These are phyloP conservation scores for Spongispora temasekensis DNA, from an alignment of 1,284 basidiomycete species.

Conservation along the genomic window DNA sequence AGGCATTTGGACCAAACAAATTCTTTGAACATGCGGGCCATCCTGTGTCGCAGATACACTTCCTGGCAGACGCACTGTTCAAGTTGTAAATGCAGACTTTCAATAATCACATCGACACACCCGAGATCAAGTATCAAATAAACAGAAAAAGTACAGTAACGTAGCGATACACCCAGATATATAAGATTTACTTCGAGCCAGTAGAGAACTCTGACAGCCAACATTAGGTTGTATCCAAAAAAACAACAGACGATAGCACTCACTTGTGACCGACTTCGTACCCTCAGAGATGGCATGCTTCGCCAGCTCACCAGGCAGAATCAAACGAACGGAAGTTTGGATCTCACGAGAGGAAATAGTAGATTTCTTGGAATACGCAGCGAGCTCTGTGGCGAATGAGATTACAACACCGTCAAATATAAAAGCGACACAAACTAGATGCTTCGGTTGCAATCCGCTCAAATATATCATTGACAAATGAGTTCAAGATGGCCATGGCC, in stretches of 20 bases:
- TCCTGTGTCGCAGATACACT: no score
- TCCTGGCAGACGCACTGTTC: no score
- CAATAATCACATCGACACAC: neutral
- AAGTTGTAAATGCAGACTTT: neutral
- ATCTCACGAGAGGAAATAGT: slow-evolving; percentile 84
- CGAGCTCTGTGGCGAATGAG: slow-evolving; percentile 53
- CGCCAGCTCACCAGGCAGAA: slow-evolving; percentile 71
- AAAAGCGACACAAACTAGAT: slow-evolving; percentile 46
- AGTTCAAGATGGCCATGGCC: slow-evolving; percentile 81
- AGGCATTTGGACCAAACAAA: no score
- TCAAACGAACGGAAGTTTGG: slow-evolving; percentile 76
- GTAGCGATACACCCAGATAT: slow-evolving; percentile 36
- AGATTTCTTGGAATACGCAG: slow-evolving; percentile 79
- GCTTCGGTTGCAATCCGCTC: slow-evolving; percentile 79
- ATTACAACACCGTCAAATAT: neutral
- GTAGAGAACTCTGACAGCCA: slow-evolving; percentile 36
- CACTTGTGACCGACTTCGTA: slow-evolving; percentile 53
- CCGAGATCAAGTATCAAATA: slow-evolving; percentile 28
- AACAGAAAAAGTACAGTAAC: slow-evolving; percentile 31
- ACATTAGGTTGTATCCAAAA: neutral
- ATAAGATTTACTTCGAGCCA: slow-evolving; percentile 35
- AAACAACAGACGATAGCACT: slow-evolving; percentile 2
- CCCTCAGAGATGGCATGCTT: slow-evolving; percentile 79
- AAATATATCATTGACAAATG: slow-evolving; percentile 76
- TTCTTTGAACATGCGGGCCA: no score